Evolutionary conservation across 2,329 filamentous ascomycete species (phyloP).

Genomic region (Macrophomina tecta): DNA sequence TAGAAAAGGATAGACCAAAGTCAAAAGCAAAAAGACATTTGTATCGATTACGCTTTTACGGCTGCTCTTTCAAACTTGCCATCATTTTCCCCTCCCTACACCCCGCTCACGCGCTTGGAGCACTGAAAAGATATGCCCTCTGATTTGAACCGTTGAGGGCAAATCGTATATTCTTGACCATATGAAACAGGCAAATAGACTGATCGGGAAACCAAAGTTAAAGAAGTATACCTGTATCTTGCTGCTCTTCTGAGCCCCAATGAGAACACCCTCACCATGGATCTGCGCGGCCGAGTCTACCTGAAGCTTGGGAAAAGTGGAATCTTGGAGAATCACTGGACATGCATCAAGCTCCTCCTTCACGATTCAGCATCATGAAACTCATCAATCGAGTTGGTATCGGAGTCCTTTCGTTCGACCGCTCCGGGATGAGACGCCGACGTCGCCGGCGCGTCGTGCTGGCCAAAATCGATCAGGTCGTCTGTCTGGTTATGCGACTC

Average conservation of each 20-base stretch:
- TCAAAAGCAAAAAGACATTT: conserved; percentile 15
- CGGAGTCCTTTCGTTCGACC: conserved; percentile 48
- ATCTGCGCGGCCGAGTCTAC: conserved; percentile 8
- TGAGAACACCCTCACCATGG: not conserved
- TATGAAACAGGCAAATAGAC: conserved; percentile 23
- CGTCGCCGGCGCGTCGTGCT: conserved; percentile 43
- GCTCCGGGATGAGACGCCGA: not conserved
- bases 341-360: conserved; percentile 16
- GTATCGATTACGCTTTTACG: conserved; percentile 20
- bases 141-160: conserved; percentile 23
- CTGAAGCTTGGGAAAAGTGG: conserved; percentile 7
- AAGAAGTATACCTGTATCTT: conserved; percentile 20
- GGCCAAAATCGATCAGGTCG: conserved; percentile 66
- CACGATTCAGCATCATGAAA: conserved; percentile 56
- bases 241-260: not conserved
- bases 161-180: conserved; percentile 21
- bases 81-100: not conserved
- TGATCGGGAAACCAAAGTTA: conserved; percentile 24
- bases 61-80: not conserved
- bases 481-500: conserved; percentile 33
- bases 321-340: conserved; percentile 3
- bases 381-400: conserved; percentile 52
- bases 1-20: conserved; percentile 10
- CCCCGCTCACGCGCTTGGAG: not conserved
- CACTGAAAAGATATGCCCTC: not conserved